phyloP scores from a whole-genome alignment of 1,284 basidiomycete species.

The Microbotryomycetes sp. region DNA sequence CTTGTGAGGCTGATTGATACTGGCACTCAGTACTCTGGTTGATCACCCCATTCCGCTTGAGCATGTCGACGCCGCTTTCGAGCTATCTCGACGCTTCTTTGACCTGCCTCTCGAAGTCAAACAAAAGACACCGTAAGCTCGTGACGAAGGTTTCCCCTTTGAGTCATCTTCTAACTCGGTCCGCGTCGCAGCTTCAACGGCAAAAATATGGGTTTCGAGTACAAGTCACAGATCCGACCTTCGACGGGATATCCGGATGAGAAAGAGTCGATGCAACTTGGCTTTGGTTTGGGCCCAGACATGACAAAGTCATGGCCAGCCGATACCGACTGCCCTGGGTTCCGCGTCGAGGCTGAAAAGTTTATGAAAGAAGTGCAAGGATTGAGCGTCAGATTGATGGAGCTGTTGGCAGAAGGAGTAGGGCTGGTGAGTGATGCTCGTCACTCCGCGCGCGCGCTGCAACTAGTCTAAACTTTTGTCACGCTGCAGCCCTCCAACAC shows the following conservation, averaged over 20 bases:
- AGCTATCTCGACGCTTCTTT: conserved; percentile 33
- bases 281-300: conserved; percentile 22
- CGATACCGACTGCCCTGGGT: conserved; percentile 29
- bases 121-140: conserved; percentile 33
- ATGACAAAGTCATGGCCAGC: conserved; percentile 31
- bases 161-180: too few species aligned
- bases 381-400: conserved; percentile 33
- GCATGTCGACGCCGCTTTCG: conserved; percentile 33
- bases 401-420: conserved; percentile 34
- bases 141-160: too few species aligned
- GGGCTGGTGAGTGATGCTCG: conserved; percentile 16
- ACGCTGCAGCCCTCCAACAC: conserved; percentile 24
- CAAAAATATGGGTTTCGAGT: conserved; percentile 36
- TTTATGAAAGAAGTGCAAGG: conserved; percentile 32
- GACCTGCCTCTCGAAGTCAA: conserved; percentile 31
- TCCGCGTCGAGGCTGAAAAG: conserved; percentile 13
- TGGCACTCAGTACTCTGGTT: conserved; percentile 28
- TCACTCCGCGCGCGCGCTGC: not conserved
- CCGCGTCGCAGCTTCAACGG: conserved; percentile 11
- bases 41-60: conserved; percentile 34
- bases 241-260: conserved; percentile 37
- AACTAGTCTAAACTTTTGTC: not conserved
- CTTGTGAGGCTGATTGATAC: too few species aligned
- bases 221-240: conserved; percentile 34
- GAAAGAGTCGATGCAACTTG: conserved; percentile 37